A percentile compares a stretch with the other conserved stretches of the same genome.
These are phyloP conservation scores for Penicillium italicum DNA, from an alignment of 2,329 filamentous ascomycete species.

Conservation along the genomic window DNA sequence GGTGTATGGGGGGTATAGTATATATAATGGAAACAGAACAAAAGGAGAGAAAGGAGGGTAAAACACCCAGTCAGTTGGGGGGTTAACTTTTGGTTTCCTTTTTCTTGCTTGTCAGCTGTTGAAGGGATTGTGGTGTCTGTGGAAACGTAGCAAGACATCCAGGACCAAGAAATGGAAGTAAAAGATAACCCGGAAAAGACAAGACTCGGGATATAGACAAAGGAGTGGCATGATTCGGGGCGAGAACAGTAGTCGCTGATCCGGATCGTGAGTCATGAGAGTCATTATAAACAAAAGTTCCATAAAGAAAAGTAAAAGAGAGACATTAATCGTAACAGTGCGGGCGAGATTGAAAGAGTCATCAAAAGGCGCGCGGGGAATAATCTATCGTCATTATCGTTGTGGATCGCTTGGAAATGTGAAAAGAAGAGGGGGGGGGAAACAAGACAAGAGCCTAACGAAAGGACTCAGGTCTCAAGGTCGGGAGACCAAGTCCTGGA, in stretches of 20 bases:
- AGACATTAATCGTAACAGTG: constrained; percentile 34
- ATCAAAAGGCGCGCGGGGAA: constrained; percentile 14
- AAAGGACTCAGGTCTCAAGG: constrained; percentile 15
- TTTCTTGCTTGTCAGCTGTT: neutral
- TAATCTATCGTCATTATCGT: constrained; percentile 31
- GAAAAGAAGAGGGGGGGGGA: neutral
- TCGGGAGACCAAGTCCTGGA: constrained; percentile 42
- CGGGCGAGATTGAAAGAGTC: constrained; percentile 20
- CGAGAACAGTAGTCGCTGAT: constrained; percentile 37
- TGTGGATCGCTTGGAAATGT: constrained; percentile 11
- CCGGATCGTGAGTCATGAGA: constrained; percentile 29
- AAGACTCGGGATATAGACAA: constrained; percentile 20
- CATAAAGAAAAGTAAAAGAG: constrained; percentile 13
- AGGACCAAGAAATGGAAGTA: neutral
- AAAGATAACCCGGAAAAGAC: neutral
- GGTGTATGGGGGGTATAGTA: constrained; percentile 6
- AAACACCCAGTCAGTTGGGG: neutral
- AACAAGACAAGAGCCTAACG: neutral
- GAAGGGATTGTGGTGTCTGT: neutral
- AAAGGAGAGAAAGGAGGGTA: neutral
- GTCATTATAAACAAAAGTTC: constrained; percentile 19
- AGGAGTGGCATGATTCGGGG: constrained; percentile 29
- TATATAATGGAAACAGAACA: neutral
- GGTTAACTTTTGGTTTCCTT: neutral
- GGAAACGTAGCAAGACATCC: neutral